phyloP scores from a whole-genome alignment of 257 asterid genomes.

The Lycium ferocissimum region DNA sequence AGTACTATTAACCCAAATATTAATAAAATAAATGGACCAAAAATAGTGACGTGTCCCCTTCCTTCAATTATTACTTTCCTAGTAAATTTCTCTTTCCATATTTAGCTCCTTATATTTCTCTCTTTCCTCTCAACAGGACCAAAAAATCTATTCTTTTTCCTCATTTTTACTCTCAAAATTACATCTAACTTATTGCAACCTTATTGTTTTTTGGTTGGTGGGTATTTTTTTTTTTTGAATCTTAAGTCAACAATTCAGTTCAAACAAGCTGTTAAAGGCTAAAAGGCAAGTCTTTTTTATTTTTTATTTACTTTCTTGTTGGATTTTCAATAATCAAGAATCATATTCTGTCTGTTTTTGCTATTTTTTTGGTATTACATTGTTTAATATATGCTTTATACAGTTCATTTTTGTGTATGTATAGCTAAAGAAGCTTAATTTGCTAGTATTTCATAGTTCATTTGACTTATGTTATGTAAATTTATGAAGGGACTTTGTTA shows the following conservation, averaged over 20 bases:
- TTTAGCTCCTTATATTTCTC: conserved; percentile 24
- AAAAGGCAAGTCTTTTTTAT: conserved; percentile 32
- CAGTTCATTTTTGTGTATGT: conserved; percentile 19
- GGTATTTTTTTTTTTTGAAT: conserved; percentile 13
- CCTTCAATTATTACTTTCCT: conserved; percentile 35
- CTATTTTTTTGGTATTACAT: background rate
- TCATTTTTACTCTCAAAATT: background rate
- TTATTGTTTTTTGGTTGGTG: conserved; percentile 29
- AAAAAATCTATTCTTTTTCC: background rate
- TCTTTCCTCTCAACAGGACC: conserved; percentile 18
- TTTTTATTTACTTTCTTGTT: background rate
- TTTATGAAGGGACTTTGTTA: no score
- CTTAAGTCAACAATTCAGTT: conserved; percentile 6
- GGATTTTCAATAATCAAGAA: background rate
- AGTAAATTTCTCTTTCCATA: conserved; percentile 12
- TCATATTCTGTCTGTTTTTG: conserved; percentile 8
- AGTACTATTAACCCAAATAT: no score
- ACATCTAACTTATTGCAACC: background rate
- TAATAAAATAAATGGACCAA: background rate
- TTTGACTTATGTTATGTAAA: background rate
- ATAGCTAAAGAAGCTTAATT: background rate
- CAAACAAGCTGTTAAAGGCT: background rate
- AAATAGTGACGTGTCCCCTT: conserved; percentile 52
- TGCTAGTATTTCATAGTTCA: background rate
- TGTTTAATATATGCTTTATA: conserved; percentile 20